These are phyloP conservation scores for Fraxinus nigra DNA, from an alignment of 305 asterid genomes.

Conservation along the genomic window DNA sequence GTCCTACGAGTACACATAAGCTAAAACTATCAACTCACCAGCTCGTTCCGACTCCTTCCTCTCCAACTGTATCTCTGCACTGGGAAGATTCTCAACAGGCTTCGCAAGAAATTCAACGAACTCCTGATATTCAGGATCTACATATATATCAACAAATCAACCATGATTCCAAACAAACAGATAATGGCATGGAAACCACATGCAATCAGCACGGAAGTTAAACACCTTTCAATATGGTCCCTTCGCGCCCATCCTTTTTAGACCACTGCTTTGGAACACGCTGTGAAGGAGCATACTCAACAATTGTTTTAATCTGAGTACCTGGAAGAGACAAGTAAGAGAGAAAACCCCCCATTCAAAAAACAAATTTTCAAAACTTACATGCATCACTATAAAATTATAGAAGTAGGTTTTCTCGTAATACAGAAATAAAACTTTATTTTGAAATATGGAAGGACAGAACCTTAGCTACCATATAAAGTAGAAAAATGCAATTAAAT, in stretches of 20 bases:
- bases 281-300: constrained; percentile 94
- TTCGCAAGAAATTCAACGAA: constrained; percentile 81
- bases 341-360: constrained; percentile 16
- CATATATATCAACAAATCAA: constrained; percentile 41
- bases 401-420: background rate
- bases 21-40: constrained; percentile 46
- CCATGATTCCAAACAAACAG: constrained; percentile 23
- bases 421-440: background rate
- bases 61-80: constrained; percentile 96
- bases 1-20: constrained; percentile 15
- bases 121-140: constrained; percentile 95
- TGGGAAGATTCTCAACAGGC: constrained; percentile 93
- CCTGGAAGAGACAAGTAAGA: constrained; percentile 41
- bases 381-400: background rate
- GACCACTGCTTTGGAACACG: constrained; percentile 80
- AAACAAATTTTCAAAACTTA: constrained; percentile 6
- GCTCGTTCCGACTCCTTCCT: constrained; percentile 90
- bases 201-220: constrained; percentile 18
- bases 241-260: constrained; percentile 93
- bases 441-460: background rate
- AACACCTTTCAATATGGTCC: constrained; percentile 77
- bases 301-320: constrained; percentile 73
- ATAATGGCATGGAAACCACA: constrained; percentile 24
- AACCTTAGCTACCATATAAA: background rate
- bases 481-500: constrained; percentile 8